Conservation (phyloP, 2,329 filamentous ascomycete genomes). For the Alternaria solani region DNA sequence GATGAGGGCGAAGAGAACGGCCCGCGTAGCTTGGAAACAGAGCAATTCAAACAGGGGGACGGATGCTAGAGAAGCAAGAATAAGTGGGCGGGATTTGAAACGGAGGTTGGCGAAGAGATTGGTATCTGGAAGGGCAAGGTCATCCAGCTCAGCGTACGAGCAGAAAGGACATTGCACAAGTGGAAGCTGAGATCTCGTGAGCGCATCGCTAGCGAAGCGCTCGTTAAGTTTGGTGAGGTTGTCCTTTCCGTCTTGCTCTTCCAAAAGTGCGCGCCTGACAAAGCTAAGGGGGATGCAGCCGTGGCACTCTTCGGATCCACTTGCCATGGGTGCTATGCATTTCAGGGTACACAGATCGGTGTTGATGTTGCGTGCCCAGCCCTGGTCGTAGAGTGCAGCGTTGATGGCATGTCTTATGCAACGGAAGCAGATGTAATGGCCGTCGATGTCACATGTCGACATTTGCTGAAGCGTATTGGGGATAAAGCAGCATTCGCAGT, state of each 20-base stretch:
- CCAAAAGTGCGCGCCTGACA: constrained; percentile 74
- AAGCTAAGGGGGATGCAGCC: constrained; percentile 76
- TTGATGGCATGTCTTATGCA: constrained; percentile 84
- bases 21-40: constrained; percentile 54
- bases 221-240: constrained; percentile 79
- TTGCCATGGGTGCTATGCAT: constrained; percentile 78
- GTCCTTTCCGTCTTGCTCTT: constrained; percentile 74
- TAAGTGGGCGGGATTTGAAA: constrained; percentile 43
- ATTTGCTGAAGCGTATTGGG: constrained; percentile 76
- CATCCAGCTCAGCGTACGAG: constrained; percentile 85
- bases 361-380: constrained; percentile 84
- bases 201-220: constrained; percentile 76
- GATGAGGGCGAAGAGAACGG: constrained; percentile 64
- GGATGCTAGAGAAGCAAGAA: constrained; percentile 35
- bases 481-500: constrained; percentile 82
- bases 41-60: constrained; percentile 45
- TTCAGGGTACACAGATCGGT: constrained; percentile 74
- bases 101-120: constrained; percentile 38
- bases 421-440: constrained; percentile 79
- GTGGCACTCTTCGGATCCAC: constrained; percentile 63
- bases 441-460: constrained; percentile 71
- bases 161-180: constrained; percentile 90
- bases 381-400: constrained; percentile 92
- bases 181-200: constrained; percentile 76
- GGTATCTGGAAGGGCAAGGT: constrained; percentile 41